Percentiles rank a stretch among this genome's conserved stretches.
Conservation (phyloP, 805 yeast species). For the Ogataea pini region DNA sequence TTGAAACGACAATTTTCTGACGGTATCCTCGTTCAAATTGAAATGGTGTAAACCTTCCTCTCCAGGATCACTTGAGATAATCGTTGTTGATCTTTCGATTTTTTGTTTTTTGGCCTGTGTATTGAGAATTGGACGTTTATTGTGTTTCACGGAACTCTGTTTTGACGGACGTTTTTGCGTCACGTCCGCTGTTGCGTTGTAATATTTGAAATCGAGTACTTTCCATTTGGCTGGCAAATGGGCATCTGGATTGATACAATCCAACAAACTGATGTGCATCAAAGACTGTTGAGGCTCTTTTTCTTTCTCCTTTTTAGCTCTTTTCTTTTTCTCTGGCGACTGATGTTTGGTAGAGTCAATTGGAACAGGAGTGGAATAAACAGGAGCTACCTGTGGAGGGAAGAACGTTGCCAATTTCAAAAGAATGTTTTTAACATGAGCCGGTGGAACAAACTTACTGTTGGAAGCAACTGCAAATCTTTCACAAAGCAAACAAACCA, state of each 20-base stretch:
- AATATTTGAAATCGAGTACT: conserved; percentile 54
- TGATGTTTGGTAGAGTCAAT: conserved; percentile 15
- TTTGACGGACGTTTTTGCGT: conserved; percentile 1
- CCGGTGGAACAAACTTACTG: conserved; percentile 45
- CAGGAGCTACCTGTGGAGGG: conserved; percentile 39
- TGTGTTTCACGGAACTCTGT: conserved; percentile 12
- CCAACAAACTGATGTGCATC: conserved; percentile 29
- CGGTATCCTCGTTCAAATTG: conserved; percentile 52
- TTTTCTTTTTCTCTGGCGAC: conserved; percentile 31
- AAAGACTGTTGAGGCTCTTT: conserved; percentile 17
- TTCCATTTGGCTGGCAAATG: conserved; percentile 59
- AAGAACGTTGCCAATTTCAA: conserved; percentile 49
- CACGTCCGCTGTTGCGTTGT: conserved; percentile 29
- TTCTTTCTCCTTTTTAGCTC: conserved; percentile 14
- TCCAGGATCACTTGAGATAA: conserved; percentile 13
- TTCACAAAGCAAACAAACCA: conserved; percentile 56
- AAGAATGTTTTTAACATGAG: conserved; percentile 45
- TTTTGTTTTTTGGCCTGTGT: conserved; percentile 25
- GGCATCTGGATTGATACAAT: conserved; percentile 33
- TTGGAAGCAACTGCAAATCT: conserved; percentile 51
- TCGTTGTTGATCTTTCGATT: conserved; percentile 17
- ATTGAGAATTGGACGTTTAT: conserved; percentile 23
- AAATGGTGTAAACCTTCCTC: conserved; percentile 55
- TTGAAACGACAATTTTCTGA: conserved; percentile 54
- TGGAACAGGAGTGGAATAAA: conserved; percentile 19